Evolutionary conservation across 208 protist genomes (phyloP).

Genomic region (Acanthamoeba castellanii): DNA sequence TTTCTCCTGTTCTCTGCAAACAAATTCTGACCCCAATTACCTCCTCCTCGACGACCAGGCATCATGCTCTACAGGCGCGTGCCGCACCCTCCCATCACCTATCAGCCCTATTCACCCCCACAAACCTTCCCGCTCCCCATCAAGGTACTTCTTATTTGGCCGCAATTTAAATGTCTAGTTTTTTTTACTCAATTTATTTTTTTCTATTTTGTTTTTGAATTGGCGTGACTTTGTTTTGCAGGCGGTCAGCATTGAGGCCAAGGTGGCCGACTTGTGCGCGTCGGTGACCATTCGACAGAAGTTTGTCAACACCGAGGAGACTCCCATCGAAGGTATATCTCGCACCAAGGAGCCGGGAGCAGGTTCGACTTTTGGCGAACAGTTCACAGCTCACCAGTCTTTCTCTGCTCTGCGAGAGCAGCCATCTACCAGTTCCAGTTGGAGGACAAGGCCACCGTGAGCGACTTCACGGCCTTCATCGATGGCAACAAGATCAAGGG

Average conservation of each 20-base stretch:
- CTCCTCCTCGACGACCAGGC: too few relatives aligned
- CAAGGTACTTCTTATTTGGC: background rate
- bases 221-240: background rate
- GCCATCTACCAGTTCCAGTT: slow-evolving; percentile 85
- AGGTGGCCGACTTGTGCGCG: slow-evolving; percentile 37
- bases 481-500: slow-evolving; percentile 87
- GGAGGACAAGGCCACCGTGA: slow-evolving; percentile 87
- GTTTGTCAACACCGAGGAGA: slow-evolving; percentile 50
- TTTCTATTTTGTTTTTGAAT: too few relatives aligned
- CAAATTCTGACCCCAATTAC: too few relatives aligned
- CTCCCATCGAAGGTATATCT: slow-evolving; percentile 47
- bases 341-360: too few relatives aligned
- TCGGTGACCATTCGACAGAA: slow-evolving; percentile 35
- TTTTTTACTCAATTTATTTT: background rate
- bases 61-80: too few relatives aligned
- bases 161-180: background rate
- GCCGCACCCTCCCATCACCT: too few relatives aligned
- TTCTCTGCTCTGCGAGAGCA: background rate
- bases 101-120: background rate
- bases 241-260: slow-evolving; percentile 51
- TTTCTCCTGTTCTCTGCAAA: too few relatives aligned
- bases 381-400: background rate
- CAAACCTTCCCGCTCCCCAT: background rate
- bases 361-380: background rate
- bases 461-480: slow-evolving; percentile 86